phyloP scores from a whole-genome alignment of 106 monocot genomes.

The Alisma plantagoaquatica region DNA sequence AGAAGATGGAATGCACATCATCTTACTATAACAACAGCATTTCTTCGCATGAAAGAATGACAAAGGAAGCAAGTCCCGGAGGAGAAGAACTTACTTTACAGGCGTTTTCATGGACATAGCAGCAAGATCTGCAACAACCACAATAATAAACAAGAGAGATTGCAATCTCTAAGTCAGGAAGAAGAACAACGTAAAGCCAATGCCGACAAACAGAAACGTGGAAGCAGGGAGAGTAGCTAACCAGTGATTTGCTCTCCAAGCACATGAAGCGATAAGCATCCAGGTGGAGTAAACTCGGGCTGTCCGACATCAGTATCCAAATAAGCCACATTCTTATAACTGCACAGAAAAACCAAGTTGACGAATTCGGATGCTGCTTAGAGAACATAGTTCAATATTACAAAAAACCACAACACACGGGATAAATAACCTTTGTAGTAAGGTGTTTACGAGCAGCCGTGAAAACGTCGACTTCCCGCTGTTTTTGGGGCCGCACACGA shows the following conservation, averaged over 20 bases:
- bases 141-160: slow-evolving; percentile 8
- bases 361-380: not conserved
- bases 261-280: slow-evolving; percentile 64
- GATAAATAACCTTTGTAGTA: slow-evolving; percentile 38
- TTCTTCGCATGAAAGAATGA: no score
- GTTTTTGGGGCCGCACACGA: slow-evolving; percentile 82
- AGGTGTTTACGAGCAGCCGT: slow-evolving; percentile 66
- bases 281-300: slow-evolving; percentile 67
- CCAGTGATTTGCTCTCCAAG: slow-evolving; percentile 38
- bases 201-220: no score
- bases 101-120: slow-evolving; percentile 29
- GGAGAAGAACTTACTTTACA: no score
- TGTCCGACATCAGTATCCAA: slow-evolving; percentile 91
- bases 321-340: slow-evolving; percentile 56
- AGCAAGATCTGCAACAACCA: slow-evolving; percentile 61
- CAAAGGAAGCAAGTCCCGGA: no score
- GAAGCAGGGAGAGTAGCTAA: not conserved
- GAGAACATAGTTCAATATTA: not conserved
- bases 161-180: not conserved
- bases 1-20: no score
- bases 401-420: not conserved
- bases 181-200: not conserved
- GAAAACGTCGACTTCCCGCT: slow-evolving; percentile 94
- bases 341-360: slow-evolving; percentile 9
- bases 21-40: no score